Evolutionary conservation across 768 basidiomycete genomes (phyloP).

Genomic region (Rhizopogon vesiculosus): DNA sequence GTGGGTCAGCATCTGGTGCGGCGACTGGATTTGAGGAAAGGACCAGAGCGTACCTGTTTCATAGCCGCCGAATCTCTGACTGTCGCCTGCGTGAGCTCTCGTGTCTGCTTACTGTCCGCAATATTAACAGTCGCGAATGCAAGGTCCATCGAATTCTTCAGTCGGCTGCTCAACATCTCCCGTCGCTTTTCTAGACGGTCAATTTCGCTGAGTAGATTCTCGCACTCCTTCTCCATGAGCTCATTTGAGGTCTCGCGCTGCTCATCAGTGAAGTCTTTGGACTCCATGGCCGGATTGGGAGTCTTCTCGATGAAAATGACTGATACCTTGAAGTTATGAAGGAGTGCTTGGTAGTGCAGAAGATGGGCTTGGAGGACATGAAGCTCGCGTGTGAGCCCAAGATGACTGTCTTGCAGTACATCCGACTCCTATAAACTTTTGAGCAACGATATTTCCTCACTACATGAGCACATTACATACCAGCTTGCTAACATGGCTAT

Average conservation of each 20-base stretch:
- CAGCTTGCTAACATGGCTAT: conserved; percentile 44
- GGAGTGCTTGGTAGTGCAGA: conserved; percentile 48
- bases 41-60: conserved; percentile 21
- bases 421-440: conserved; percentile 35
- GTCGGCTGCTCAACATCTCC: conserved; percentile 21
- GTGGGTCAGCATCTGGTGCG: neutral
- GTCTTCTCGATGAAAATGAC: conserved; percentile 45
- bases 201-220: conserved; percentile 45
- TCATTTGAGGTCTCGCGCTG: conserved; percentile 17
- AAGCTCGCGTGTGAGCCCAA: conserved; percentile 45
- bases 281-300: conserved; percentile 43
- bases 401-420: conserved; percentile 36
- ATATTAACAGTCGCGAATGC: conserved; percentile 58
- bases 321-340: conserved; percentile 49
- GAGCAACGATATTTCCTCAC: neutral
- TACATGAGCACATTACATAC: conserved; percentile 26
- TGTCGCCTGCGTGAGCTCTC: conserved; percentile 42
- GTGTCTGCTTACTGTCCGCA: conserved; percentile 48
- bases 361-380: conserved; percentile 56
- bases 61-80: conserved; percentile 38
- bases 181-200: conserved; percentile 37
- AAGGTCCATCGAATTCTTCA: conserved; percentile 30
- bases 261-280: conserved; percentile 7
- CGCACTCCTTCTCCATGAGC: conserved; percentile 43
- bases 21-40: conserved; percentile 20